Evolutionary conservation across 805 yeast genomes (phyloP), one percentile per base, ranked within the genome.

Genomic region (Candida vartiovaarae): DNA sequence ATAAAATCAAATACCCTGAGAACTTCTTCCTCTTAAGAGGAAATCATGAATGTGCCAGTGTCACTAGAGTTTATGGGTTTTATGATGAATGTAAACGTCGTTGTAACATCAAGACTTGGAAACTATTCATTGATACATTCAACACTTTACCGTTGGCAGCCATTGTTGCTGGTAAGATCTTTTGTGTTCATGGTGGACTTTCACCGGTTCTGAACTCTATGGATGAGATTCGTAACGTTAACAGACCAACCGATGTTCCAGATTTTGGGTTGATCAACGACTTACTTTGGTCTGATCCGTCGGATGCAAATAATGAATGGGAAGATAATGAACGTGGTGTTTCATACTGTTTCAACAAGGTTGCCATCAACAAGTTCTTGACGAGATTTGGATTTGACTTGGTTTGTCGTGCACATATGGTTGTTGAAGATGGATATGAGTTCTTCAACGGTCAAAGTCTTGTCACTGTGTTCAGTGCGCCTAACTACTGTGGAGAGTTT

Each of bases 251-350:
- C 61, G 99, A 91, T 62, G 97, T 91, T 8, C 99, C 99, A 0
- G 97, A 91, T 60, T 96, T 89, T 60, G 99, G 99, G 4, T 88
- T 95, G 5, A 91, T 91, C 96, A 91, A 97, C 64, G 99, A 91
- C 61, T 65, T 91, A 45, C 67, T 91, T 30, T 91, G 99, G 99
- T 79, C 89, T 3, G 99, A 85, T 55, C 95, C 95, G 0, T 82
- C 78, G 49, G 85, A 82, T 47, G 83, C 83, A 2, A 68, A 51
- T 66, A 76, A 78, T 4, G 82, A 82, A 2, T 90, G 97, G 96
- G 85, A 91, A 3, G 75, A 91, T 20, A 80, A 90, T 31, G 97
- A 97, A 6, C 72, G 99, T 51, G 99, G 99, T 24, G 99, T 98
- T 0, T 98, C 99, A 0, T 93, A 79, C 60, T 68, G 93, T 39